Percentiles rank a stretch among this genome's conserved stretches.
Conservation (phyloP, 2,329 filamentous ascomycete species). For the Colletotrichum simmondsii region DNA sequence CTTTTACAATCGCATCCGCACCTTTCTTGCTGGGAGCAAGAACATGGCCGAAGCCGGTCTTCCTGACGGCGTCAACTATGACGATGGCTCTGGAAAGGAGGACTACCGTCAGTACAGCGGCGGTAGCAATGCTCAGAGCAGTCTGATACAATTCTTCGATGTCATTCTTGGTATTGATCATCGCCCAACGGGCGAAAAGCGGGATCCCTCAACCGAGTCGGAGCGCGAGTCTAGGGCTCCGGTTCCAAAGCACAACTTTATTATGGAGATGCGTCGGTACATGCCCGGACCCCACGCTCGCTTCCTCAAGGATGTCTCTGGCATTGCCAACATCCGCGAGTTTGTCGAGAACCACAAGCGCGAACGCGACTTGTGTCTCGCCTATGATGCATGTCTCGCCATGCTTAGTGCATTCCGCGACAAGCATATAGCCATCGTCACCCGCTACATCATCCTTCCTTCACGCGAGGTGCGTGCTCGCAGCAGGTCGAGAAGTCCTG, state of each 20-base stretch:
- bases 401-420: slow-evolving; percentile 79
- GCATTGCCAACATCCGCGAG: slow-evolving; percentile 86
- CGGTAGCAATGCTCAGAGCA: slow-evolving; percentile 97
- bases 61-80: slow-evolving; percentile 87
- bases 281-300: slow-evolving; percentile 95
- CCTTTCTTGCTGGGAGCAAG: slow-evolving; percentile 94
- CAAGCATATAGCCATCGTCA: slow-evolving; percentile 96
- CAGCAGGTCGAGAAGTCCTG: slow-evolving; percentile 68
- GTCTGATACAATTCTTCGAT: slow-evolving; percentile 97
- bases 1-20: slow-evolving; percentile 96
- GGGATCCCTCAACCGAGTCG: slow-evolving; percentile 53
- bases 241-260: slow-evolving; percentile 80
- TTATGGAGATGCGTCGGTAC: slow-evolving; percentile 95
- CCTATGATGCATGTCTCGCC: slow-evolving; percentile 90
- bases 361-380: slow-evolving; percentile 76
- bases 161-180: slow-evolving; percentile 91
- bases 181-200: slow-evolving; percentile 83
- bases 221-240: slow-evolving; percentile 56
- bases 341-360: slow-evolving; percentile 75
- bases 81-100: slow-evolving; percentile 76
- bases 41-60: slow-evolving; percentile 97
- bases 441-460: slow-evolving; percentile 93
- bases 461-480: slow-evolving; percentile 78
- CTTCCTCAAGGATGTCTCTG: slow-evolving; percentile 84
- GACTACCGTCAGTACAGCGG: slow-evolving; percentile 88